phyloP scores from a whole-genome alignment of 805 yeast genomes.

The Wickerhamomyces pijperi region DNA sequence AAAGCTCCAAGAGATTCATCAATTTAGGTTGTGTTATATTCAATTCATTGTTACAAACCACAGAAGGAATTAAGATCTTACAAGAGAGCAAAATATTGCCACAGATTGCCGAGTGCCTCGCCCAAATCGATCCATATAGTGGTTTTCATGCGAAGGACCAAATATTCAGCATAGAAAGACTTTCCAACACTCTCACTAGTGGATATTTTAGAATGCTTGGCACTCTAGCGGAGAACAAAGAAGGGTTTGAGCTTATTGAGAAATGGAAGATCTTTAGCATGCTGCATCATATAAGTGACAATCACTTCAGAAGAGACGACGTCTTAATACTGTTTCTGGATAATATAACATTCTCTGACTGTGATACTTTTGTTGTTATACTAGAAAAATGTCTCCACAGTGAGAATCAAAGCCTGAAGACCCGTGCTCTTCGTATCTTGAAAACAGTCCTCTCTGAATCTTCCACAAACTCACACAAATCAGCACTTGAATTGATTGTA shows the following conservation, averaged over 20 bases:
- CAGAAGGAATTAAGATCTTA: constrained; percentile 58
- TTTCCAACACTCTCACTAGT: constrained; percentile 52
- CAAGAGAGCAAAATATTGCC: constrained; percentile 69
- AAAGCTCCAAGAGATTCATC: constrained; percentile 44
- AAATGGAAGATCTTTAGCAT: constrained; percentile 82
- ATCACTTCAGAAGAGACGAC: constrained; percentile 41
- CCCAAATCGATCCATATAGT: constrained; percentile 72
- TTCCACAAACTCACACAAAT: constrained; percentile 4
- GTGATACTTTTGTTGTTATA: constrained; percentile 59
- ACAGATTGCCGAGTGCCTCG: constrained; percentile 81
- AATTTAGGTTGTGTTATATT: constrained; percentile 69
- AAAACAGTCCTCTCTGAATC: neutral
- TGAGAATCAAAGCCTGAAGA: constrained; percentile 38
- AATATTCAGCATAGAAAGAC: constrained; percentile 47
- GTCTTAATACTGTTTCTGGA: constrained; percentile 46
- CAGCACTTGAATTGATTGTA: constrained; percentile 37
- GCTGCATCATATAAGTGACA: constrained; percentile 57
- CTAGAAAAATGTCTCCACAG: constrained; percentile 54
- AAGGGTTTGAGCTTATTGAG: constrained; percentile 61
- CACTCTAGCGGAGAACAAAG: constrained; percentile 42
- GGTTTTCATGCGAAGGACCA: constrained; percentile 69
- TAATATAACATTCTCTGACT: constrained; percentile 46
- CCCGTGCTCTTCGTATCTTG: constrained; percentile 46
- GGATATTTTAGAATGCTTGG: constrained; percentile 82
- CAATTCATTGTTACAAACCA: constrained; percentile 46